Conservation (phyloP, 2,329 filamentous ascomycete genomes). For the Colletotrichum simmondsii region DNA sequence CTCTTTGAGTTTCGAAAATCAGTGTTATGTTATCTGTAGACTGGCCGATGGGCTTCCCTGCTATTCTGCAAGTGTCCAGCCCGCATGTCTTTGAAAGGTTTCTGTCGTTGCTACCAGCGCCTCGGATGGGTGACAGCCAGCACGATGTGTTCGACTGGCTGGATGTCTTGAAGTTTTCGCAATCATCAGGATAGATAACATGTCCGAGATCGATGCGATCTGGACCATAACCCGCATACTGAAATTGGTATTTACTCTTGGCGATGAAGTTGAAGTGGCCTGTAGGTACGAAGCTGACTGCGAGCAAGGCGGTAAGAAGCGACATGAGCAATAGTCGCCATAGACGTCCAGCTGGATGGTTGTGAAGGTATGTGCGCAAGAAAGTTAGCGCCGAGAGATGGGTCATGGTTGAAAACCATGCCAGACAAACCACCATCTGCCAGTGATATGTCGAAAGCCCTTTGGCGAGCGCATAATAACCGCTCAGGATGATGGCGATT, state of each 20-base stretch:
- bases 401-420: slow-evolving; percentile 7
- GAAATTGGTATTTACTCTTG: too few relatives aligned
- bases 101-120: too few relatives aligned
- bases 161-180: too few relatives aligned
- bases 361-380: neutral
- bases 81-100: too few relatives aligned
- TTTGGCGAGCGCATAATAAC: neutral
- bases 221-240: too few relatives aligned
- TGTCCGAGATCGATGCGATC: neutral
- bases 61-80: too few relatives aligned
- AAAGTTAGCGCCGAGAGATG: slow-evolving; percentile 8
- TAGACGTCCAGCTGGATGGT: neutral
- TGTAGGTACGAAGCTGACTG: neutral
- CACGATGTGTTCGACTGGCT: too few relatives aligned
- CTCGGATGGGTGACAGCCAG: too few relatives aligned
- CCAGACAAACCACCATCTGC: slow-evolving; percentile 3
- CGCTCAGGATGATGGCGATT: neutral
- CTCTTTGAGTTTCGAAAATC: too few relatives aligned
- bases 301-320: neutral
- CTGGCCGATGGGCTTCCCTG: too few relatives aligned
- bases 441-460: slow-evolving; percentile 13
- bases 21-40: too few relatives aligned
- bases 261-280: neutral
- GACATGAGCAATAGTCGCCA: neutral
- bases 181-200: neutral